Evolutionary conservation across 495 filamentous ascomycete species (phyloP), one percentile per base, ranked within the genome.

Genomic region (Ascobolus immersus): DNA sequence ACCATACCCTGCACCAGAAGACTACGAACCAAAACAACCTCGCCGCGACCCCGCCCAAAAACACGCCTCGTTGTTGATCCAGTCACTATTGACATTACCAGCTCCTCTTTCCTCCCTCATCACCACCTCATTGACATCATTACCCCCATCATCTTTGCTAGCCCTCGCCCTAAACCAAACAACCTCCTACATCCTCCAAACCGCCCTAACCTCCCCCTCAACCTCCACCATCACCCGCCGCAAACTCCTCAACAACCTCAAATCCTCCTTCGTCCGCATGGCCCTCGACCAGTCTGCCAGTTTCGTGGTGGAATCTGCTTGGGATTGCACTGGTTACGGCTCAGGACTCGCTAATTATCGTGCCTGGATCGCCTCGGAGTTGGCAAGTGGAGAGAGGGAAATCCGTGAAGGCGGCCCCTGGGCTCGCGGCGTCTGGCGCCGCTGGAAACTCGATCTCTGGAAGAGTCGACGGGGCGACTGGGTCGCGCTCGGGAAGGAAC

Each of bases 401-500:
- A 56, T 96, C 12, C 62, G 81, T 15, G 71, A 78, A 37, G 56
- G 81, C 4, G 73, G 71, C 2, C 77, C 90, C 8, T 93, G 80
- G 84, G 28, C 28, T 14, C 57, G 81, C 4, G 73, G 71, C 2
- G 77, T 90, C 8, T 93, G 80, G 84, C 59, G 72, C 34, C 77
- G 86, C 39, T 96, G 86, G 89, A 66, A 62, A 34, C 80, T 91
- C 56, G 86, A 94, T 52, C 46, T 82, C 15, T 94, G 72, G 54
- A 76, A 73, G 34, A 45, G 42, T 5, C 33, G 39, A 8, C 37
- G 42, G 15, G 40, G 29, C 17, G 35, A 42, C 13, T 50, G 47
- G 47, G 43, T 49, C 35, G 22, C 10, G 18, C 30, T 50, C n/a
- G 47, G 21, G n/a, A n/a, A n/a, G n/a, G n/a, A n/a, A n/a, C n/a